Evolutionary conservation across 179 eudicot species (phyloP).

Genomic region (Vitellaria paradoxa): DNA sequence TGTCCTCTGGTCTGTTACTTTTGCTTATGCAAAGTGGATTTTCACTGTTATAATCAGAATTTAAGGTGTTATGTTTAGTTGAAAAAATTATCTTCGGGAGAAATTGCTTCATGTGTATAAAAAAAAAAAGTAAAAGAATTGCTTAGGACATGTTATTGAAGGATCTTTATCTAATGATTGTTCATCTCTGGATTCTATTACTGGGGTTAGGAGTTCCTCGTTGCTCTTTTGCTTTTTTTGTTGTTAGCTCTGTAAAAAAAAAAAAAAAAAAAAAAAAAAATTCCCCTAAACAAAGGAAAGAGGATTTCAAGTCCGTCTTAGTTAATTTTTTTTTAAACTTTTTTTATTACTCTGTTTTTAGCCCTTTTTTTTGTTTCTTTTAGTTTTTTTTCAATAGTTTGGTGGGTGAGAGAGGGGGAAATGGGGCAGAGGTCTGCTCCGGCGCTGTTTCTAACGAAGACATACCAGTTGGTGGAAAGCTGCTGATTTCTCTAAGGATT

Average conservation of each 20-base stretch:
- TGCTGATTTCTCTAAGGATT: too few species aligned
- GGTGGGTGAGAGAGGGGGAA: neutral
- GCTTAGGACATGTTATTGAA: neutral
- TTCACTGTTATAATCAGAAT: too few species aligned
- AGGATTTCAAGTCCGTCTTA: neutral
- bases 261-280: too few species aligned
- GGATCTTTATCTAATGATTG: neutral
- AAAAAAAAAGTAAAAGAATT: neutral
- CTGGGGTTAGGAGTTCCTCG: constrained; percentile 94
- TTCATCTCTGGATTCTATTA: constrained; percentile 80
- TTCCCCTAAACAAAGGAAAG: neutral
- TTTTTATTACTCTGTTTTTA: neutral
- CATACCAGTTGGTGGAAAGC: constrained; percentile 76
- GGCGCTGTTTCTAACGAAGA: constrained; percentile 89
- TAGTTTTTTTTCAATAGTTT: too few species aligned
- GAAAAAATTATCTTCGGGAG: neutral
- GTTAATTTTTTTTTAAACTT: too few species aligned
- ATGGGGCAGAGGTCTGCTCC: constrained; percentile 79
- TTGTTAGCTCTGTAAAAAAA: neutral
- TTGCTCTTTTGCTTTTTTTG: constrained; percentile 76
- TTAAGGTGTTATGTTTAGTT: neutral
- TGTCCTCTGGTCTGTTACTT: too few species aligned
- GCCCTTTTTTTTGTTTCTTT: too few species aligned
- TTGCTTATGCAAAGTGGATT: too few species aligned
- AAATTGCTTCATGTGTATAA: neutral